Base-by-base conservation (phyloP, 305 asterid species). In the Ilex paraguariensis region DNA sequence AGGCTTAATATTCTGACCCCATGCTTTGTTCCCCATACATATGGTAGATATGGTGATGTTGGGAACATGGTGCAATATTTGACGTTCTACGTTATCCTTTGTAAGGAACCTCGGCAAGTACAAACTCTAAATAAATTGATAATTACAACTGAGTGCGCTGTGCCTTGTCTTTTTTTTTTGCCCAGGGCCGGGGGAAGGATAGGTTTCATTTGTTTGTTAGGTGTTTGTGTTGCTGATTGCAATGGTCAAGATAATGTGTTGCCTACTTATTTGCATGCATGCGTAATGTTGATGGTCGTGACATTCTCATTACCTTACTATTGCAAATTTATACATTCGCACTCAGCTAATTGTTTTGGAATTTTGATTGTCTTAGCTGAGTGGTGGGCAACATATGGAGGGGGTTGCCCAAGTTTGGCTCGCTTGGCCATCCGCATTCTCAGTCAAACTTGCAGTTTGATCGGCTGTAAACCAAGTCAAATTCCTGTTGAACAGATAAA, bases 341-440 rank as follows among this genome's bases (percentile, higher is more conserved):
- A 7, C 15, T 13, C n/a, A 46, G 52, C 52, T 46, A 12, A 46
- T 56, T 53, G 39, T 65, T 65, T 54, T 58, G 57, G 57, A 21
- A 53, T 30, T 49, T 65, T 68, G 67, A 56, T 61, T 74, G 44
- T 64, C 74, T 66, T 70, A 92, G 98, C 87, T 68, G 97, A 90
- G 75, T 92, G 98, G 98, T 92, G 97, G 98, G 75, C 81, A 32
- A 76, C 90, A 15, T 92, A 85, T 66, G 98, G 96, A 54, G 97
- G 96, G 66, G 86, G 90, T 42, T 87, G 97, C 76, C 95, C 97
- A 11, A 90, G 79, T 77, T 77, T 92, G 83, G 89, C 91, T 69
- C 96, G 89, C 56, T 66, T 92, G 77, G 95, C 96, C 62, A 75
- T 71, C 64, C 94, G 90, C 36, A 79, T 90, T 75, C 96, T 92